Evolutionary conservation across 225 moss, liverwort and hornwort species (phyloP).

Genomic region (Physcomitrellopsis africana): DNA sequence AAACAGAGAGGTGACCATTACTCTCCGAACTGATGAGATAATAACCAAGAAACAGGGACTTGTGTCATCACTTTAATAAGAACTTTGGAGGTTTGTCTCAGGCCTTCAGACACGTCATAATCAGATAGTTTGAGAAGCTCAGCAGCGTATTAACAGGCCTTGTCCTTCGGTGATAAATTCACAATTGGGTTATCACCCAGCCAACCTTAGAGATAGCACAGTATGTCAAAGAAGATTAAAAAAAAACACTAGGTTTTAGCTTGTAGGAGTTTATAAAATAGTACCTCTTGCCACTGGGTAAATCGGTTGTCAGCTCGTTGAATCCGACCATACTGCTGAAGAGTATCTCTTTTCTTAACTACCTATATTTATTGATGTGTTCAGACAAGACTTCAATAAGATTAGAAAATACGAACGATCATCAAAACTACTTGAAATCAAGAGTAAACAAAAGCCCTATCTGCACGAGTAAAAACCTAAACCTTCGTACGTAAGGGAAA

Average conservation of each 20-base stretch:
- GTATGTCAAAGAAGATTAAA: background rate
- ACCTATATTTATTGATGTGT: constrained; percentile 54
- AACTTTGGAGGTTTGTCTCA: background rate
- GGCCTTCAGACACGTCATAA: background rate
- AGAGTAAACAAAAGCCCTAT: constrained; percentile 19
- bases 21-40: background rate
- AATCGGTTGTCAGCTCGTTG: constrained; percentile 92
- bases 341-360: constrained; percentile 68
- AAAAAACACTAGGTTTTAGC: constrained; percentile 8
- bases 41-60: constrained; percentile 17
- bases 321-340: constrained; percentile 92
- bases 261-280: constrained; percentile 3
- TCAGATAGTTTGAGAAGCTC: background rate
- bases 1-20: background rate
- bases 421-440: constrained; percentile 24
- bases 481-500: background rate
- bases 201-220: background rate
- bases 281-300: constrained; percentile 93
- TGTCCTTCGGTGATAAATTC: constrained; percentile 3
- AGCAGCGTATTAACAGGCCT: constrained; percentile 16
- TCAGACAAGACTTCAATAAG: constrained; percentile 13
- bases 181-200: background rate
- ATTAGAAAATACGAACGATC: background rate
- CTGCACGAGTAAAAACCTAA: constrained; percentile 20
- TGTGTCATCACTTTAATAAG: background rate